Conservation (phyloP, 768 basidiomycete genomes). For the Lactarius hatsudake region DNA sequence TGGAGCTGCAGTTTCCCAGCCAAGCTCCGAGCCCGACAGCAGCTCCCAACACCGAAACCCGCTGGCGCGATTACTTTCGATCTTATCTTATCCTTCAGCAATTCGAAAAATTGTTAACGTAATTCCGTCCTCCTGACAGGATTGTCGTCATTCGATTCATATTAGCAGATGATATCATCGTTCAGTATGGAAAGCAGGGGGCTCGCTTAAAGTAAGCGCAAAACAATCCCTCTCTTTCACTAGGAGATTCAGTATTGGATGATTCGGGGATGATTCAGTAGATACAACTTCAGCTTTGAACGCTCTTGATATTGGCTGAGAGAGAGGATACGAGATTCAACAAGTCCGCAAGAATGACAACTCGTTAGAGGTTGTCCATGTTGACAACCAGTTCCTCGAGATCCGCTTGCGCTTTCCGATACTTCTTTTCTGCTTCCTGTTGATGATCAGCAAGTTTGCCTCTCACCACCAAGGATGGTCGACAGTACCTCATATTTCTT, state of each 20-base stretch:
- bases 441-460: not conserved
- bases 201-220: too few relatives aligned
- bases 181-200: too few relatives aligned
- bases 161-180: not conserved
- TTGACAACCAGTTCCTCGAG: conserved; percentile 20
- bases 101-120: not conserved
- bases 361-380: conserved; percentile 23
- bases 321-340: not conserved
- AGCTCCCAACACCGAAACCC: not conserved
- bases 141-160: not conserved
- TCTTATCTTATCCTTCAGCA: not conserved
- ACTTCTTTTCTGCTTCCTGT: conserved; percentile 19
- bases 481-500: conserved; percentile 19
- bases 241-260: too few relatives aligned
- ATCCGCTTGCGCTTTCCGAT: conserved; percentile 18
- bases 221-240: too few relatives aligned
- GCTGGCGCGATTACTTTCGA: not conserved
- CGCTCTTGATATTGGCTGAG: not conserved
- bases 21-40: not conserved
- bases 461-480: not conserved
- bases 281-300: not conserved
- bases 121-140: not conserved
- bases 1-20: not conserved
- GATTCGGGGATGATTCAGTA: too few relatives aligned
- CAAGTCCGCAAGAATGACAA: not conserved